Conservation (phyloP, 2,329 filamentous ascomycete genomes). For the Reticulascus tulasneorum region DNA sequence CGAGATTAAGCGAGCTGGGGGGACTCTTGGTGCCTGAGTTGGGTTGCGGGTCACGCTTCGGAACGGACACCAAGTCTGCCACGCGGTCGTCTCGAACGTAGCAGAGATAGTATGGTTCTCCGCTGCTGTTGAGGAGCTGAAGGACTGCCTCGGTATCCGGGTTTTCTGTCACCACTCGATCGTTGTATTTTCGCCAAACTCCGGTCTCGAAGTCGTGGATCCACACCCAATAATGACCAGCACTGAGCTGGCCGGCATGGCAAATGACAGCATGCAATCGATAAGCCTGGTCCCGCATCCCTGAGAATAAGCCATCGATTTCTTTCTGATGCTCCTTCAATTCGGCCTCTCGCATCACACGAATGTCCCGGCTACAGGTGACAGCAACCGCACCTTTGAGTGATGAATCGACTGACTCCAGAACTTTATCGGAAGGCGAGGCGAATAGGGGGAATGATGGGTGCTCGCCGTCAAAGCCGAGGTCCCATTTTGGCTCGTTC, state of each 20-base stretch:
- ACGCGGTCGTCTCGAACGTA: conserved; percentile 71
- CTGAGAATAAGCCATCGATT: conserved; percentile 52
- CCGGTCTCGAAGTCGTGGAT: conserved; percentile 78
- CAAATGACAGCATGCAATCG: conserved; percentile 89
- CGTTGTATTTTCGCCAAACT: conserved; percentile 93
- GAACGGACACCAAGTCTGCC: conserved; percentile 46
- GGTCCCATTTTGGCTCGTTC: conserved; percentile 3
- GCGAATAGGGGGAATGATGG: conserved; percentile 4
- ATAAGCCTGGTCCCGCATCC: conserved; percentile 66
- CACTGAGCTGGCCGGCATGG: conserved; percentile 68
- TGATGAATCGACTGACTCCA: background rate
- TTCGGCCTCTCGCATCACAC: conserved; percentile 44
- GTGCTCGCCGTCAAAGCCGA: conserved; percentile 10
- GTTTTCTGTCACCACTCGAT: conserved; percentile 70
- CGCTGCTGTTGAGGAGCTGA: conserved; percentile 58
- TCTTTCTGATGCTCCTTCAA: conserved; percentile 22
- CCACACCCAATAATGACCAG: conserved; percentile 96
- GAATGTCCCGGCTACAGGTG: conserved; percentile 21
- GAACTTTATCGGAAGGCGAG: background rate
- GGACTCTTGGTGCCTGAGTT: no score
- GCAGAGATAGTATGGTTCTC: conserved; percentile 79
- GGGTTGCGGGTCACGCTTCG: conserved; percentile 15
- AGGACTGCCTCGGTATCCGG: conserved; percentile 67
- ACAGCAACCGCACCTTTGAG: no score
- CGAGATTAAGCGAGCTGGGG: no score